Evolutionary conservation across 2,329 filamentous ascomycete genomes (phyloP).

Genomic region (Zopfia rhizophila): DNA sequence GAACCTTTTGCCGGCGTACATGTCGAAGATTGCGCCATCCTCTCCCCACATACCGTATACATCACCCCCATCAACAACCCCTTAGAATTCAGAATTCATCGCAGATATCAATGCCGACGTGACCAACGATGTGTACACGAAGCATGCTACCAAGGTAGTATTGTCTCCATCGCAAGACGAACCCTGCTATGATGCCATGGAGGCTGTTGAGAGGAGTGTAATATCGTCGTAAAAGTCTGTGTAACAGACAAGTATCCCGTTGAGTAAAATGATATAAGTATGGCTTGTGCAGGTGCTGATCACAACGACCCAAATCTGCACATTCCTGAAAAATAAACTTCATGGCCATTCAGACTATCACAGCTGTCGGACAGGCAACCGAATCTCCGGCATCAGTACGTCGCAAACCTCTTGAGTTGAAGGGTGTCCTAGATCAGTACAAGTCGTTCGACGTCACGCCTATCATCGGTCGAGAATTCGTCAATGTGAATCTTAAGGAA

Average conservation of each 20-base stretch:
- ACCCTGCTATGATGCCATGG: constrained; percentile 27
- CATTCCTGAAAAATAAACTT: too few species aligned
- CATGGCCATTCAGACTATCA: constrained; percentile 32
- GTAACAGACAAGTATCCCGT: too few species aligned
- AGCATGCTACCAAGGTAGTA: neutral
- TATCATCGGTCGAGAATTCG: constrained; percentile 70
- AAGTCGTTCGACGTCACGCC: constrained; percentile 70
- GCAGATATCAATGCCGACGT: constrained; percentile 8
- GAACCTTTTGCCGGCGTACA: too few species aligned
- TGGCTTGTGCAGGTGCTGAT: too few species aligned
- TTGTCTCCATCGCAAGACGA: neutral
- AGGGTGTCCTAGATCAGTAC: constrained; percentile 63
- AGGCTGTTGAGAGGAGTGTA: too few species aligned
- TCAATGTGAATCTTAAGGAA: constrained; percentile 67
- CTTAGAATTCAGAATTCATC: neutral
- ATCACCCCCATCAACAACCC: constrained; percentile 27
- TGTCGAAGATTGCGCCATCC: constrained; percentile 32
- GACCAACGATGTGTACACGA: constrained; percentile 9
- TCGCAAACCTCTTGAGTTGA: constrained; percentile 51
- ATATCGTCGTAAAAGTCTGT: too few species aligned
- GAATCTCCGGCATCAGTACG: constrained; percentile 15
- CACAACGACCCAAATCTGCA: too few species aligned
- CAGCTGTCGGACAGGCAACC: constrained; percentile 15
- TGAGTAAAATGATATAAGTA: too few species aligned
- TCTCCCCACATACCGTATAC: constrained; percentile 31